Conservation (phyloP, 2,329 filamentous ascomycete genomes). For the Nemania sp. region DNA sequence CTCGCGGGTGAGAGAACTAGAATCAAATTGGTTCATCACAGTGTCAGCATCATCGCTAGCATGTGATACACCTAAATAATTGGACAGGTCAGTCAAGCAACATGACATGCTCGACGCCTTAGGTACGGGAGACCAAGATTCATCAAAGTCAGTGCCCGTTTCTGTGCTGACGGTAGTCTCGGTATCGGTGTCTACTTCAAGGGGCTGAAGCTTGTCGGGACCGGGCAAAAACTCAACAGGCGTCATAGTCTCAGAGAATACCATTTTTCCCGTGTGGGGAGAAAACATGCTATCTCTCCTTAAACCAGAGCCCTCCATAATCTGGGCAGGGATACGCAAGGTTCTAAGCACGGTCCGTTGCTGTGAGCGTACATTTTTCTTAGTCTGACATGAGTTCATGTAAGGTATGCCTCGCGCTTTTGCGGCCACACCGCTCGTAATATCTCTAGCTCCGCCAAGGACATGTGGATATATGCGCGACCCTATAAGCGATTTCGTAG, state of each 20-base stretch:
- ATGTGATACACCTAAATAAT: constrained; percentile 53
- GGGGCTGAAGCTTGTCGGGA: constrained; percentile 38
- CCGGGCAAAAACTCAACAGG: constrained; percentile 40
- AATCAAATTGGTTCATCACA: constrained; percentile 46
- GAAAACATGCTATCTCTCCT: constrained; percentile 42
- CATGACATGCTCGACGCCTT: constrained; percentile 45
- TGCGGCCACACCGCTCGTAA: constrained; percentile 62
- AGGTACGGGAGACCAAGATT: constrained; percentile 23
- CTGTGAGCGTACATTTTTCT: constrained; percentile 44
- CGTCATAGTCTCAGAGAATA: constrained; percentile 23
- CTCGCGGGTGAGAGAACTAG: constrained; percentile 46
- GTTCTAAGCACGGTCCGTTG: constrained; percentile 47
- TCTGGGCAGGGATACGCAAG: constrained; percentile 50
- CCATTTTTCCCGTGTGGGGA: constrained; percentile 34
- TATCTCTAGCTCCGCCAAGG: constrained; percentile 47
- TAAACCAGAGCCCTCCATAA: constrained; percentile 44
- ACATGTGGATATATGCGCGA: constrained; percentile 40
- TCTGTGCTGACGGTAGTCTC: constrained; percentile 42
- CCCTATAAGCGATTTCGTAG: constrained; percentile 45
- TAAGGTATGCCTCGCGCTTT: constrained; percentile 54
- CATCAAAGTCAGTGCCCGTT: constrained; percentile 32
- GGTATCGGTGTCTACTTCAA: constrained; percentile 47
- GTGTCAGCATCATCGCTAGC: constrained; percentile 47
- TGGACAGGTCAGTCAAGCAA: constrained; percentile 55
- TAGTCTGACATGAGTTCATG: constrained; percentile 42